These are phyloP conservation scores for Cercospora sp. DNA, from an alignment of 2,329 filamentous ascomycete genomes.

Conservation along the genomic window DNA sequence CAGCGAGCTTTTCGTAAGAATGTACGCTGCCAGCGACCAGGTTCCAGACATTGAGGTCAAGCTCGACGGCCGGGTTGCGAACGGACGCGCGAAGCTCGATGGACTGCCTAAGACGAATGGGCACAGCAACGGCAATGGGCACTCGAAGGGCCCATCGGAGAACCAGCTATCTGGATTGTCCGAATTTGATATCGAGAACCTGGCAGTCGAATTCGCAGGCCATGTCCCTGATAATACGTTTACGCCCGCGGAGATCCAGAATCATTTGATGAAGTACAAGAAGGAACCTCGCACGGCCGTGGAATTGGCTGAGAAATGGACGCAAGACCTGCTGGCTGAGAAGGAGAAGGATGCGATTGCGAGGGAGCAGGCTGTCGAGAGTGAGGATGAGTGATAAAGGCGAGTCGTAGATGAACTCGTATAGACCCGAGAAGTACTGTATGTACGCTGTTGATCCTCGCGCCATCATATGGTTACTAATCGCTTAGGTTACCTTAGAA, in stretches of 20 bases:
- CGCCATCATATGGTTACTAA: background rate
- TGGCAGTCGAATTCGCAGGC: constrained; percentile 50
- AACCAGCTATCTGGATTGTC: constrained; percentile 22
- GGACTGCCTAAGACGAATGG: constrained; percentile 14
- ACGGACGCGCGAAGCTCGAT: constrained; percentile 10
- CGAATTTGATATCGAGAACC: constrained; percentile 38
- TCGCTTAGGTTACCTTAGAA: background rate
- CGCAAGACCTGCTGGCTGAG: constrained; percentile 36
- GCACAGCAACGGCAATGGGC: constrained; percentile 18
- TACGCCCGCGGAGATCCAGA: constrained; percentile 56
- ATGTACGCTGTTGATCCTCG: background rate
- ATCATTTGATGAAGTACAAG: constrained; percentile 53
- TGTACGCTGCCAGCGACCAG: constrained; percentile 36
- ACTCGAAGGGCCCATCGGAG: constrained; percentile 3
- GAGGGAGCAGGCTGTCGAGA: constrained; percentile 13
- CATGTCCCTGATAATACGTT: constrained; percentile 50
- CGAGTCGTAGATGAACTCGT: background rate
- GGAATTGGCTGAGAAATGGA: constrained; percentile 47
- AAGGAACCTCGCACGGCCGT: constrained; percentile 50
- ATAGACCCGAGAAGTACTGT: background rate
- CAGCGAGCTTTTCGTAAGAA: constrained; percentile 45
- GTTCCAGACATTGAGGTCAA: constrained; percentile 18
- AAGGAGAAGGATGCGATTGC: constrained; percentile 29
- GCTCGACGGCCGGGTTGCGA: constrained; percentile 4
- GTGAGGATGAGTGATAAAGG: constrained; percentile 9